Base-by-base conservation (phyloP, 1,139 yeast genomes). In the Scheffersomyces titani region DNA sequence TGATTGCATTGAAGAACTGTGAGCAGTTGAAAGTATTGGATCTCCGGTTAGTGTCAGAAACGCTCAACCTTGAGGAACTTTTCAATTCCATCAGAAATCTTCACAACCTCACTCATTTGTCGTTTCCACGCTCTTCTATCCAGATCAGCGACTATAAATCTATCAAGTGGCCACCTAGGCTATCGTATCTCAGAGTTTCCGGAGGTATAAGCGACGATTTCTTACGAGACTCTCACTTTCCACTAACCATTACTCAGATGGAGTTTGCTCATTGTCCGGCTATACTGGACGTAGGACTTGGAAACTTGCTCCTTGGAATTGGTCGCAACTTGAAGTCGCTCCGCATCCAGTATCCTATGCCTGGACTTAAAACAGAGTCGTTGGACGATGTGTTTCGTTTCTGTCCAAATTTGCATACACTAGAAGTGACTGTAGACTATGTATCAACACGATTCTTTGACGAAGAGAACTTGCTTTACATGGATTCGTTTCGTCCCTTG, bases 151-250 rank as follows among this genome's bases (percentile, higher is more conserved):
- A 73, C 49, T 79, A 82, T 51, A 71, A 73, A 40, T 56, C 63
- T 19, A 65, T 69, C 19, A 63, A 65, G 11, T 94, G 98, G 98
- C 98, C 99, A 0, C 83, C 87, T 4, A 85, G 83, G 55, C 73
- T 94, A 51, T 81, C 87, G 67, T 87, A 85, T 64, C 73, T 94
- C 51, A 84, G 96, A 56, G 77, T 94, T 3, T 88, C 97, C 47
- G 99, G 99, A 1, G 97, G 98, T 5, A 86, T 94, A 6, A 84
- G 96, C 1, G 91, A 92, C 67, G 90, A 86, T 47, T 93, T 94
- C 70, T 76, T 94, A 24, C 73, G 80, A 49, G 81, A 80, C 44
- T 86, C 96, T 1, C 69, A 74, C 11, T 87, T 94, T 68, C 98
- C 99, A 0, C 55, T 67, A 3, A 84, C 93, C 1, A 87, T 94